These are phyloP conservation scores for Xerocomellus dryophilus DNA, from an alignment of 768 basidiomycete genomes.

Conservation along the genomic window DNA sequence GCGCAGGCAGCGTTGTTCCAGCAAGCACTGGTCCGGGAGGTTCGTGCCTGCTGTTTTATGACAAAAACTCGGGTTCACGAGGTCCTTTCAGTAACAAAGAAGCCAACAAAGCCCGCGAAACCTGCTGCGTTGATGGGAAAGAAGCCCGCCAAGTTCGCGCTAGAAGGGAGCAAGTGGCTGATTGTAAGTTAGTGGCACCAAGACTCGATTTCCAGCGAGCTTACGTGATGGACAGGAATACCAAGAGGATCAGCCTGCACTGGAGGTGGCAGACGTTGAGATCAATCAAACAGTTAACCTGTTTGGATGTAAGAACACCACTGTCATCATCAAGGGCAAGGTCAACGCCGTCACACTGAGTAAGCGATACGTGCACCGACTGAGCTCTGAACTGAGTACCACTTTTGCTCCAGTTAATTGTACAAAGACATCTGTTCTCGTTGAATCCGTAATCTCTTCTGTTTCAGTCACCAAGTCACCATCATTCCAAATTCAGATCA, in stretches of 20 bases:
- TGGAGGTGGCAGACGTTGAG: conserved; percentile 74
- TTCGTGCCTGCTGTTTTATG: conserved; percentile 28
- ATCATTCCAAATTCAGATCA: conserved; percentile 90
- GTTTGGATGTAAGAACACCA: conserved; percentile 85
- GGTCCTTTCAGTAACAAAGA: conserved; percentile 42
- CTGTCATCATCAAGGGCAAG: conserved; percentile 86
- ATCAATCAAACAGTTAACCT: conserved; percentile 84
- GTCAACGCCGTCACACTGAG: conserved; percentile 90
- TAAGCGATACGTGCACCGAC: conserved; percentile 30
- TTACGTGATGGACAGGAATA: conserved; percentile 62
- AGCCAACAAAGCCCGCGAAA: conserved; percentile 79
- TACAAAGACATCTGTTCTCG: conserved; percentile 79
- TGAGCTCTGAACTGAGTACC: conserved; percentile 1
- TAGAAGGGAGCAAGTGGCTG: conserved; percentile 93
- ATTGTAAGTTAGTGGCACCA: conserved; percentile 53
- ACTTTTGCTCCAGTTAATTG: conserved; percentile 64
- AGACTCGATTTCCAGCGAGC: background rate
- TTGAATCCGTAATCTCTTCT: conserved; percentile 91
- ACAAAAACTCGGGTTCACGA: background rate
- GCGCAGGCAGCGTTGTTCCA: conserved; percentile 54
- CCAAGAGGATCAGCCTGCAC: conserved; percentile 72
- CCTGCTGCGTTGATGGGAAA: conserved; percentile 81
- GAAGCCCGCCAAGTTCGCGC: conserved; percentile 83
- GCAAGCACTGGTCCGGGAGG: conserved; percentile 34
- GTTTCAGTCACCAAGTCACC: conserved; percentile 88